Evolutionary conservation across 129 eudicot genomes (phyloP).

Genomic region (Kitagawia praeruptora): DNA sequence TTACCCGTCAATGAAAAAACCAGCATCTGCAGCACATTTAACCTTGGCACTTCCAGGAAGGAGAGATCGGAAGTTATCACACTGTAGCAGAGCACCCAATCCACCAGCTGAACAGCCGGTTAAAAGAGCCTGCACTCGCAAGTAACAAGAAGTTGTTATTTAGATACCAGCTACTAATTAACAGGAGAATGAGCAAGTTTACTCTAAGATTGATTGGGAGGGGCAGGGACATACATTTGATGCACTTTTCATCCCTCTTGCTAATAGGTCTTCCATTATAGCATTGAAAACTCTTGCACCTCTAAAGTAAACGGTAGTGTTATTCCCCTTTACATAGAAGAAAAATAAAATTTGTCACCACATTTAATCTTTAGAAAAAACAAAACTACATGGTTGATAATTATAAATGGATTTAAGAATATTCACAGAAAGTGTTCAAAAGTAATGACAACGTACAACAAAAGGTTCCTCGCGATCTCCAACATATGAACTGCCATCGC

Average conservation of each 20-base stretch:
- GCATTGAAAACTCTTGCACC: slow-evolving; percentile 9
- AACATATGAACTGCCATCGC: slow-evolving; percentile 12
- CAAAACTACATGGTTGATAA: not conserved
- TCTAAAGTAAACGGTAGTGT: not conserved
- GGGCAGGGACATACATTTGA: not conserved
- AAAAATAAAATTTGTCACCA: not conserved
- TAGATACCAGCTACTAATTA: not conserved
- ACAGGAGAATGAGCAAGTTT: not conserved
- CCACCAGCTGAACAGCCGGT: slow-evolving; percentile 12
- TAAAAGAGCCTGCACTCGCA: slow-evolving; percentile 1
- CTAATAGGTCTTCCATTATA: slow-evolving; percentile 3
- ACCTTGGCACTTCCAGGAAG: not conserved
- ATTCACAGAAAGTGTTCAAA: not conserved
- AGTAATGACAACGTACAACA: not conserved
- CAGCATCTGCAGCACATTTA: slow-evolving; percentile 5
- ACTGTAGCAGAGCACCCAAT: slow-evolving; percentile 4
- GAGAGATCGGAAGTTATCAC: not conserved
- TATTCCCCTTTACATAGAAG: not conserved
- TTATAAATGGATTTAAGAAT: not conserved
- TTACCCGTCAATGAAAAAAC: slow-evolving; percentile 6
- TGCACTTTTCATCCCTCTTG: not conserved
- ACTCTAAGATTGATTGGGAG: not conserved
- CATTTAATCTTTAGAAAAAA: not conserved
- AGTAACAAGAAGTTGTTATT: not conserved
- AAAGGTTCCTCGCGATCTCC: slow-evolving; percentile 5